Evolutionary conservation across 176 grass and related monocot genomes (phyloP), one percentile per base, ranked within the genome.

Genomic region (Ampelocalamus luodianensis): DNA sequence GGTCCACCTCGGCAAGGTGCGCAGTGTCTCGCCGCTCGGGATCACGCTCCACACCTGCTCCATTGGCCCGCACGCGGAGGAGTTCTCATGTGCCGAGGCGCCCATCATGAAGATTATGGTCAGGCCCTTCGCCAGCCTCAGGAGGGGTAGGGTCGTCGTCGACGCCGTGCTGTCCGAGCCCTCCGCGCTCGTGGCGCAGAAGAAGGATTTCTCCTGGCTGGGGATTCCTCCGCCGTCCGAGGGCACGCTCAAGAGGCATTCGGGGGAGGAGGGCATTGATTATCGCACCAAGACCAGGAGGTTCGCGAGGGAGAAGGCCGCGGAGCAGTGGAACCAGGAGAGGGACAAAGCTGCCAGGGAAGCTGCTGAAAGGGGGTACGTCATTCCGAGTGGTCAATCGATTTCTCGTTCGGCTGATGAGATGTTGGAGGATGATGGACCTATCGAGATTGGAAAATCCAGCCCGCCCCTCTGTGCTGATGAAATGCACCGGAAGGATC

Each of bases 31-130:
- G 45, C 96, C 96, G 6, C 72, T 96, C 55, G 96, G 93, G 62
- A 94, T 99, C 74, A 99, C 96, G 71, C 76, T 99, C 74, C 88
- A 96, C 49, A 89, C 93, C 58, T 99, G 96, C 88, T 99, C 93
- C 68, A 69, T 96, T 71, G 91, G 96, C 53, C 96, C 96, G 55
- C 91, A 94, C 85, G 18, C n/a, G n/a, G 82, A 89, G 18, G 96
- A 96, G 50, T 99, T 99, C 81, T 99, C 96, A 78, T 99, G 93
- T 66, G 88, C 74, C 29, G 93, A 99, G 85, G 91, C 94, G 45
- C 82, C 88, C 37, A 82, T 86, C 42, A 78, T 99, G 87, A 99
- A 86, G 77, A 87, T 99, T 80, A 90, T 93, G 68, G 39, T 99
- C 64, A 87, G 91, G 70, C 96, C 93, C 58, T 92, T 99, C 78